These are phyloP conservation scores for Pseudocercospora eumusae DNA, from an alignment of 2,329 filamentous ascomycete species.

Conservation along the genomic window DNA sequence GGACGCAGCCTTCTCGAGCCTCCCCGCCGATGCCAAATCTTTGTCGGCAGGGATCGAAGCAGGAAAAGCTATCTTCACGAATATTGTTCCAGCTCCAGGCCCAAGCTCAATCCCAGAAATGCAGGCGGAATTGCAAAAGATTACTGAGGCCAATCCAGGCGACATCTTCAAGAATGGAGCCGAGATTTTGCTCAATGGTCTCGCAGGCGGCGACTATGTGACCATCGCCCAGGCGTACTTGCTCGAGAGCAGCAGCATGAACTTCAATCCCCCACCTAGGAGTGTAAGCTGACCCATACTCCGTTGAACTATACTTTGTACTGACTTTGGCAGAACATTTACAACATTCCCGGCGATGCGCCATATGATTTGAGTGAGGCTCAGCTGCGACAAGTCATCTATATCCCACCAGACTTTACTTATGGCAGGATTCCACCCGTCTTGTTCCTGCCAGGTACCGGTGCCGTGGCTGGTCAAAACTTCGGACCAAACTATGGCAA, in stretches of 20 bases:
- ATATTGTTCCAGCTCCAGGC: slow-evolving; percentile 30
- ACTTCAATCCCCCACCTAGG: slow-evolving; percentile 30
- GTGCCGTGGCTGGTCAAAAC: slow-evolving; percentile 48
- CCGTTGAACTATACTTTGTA: not conserved
- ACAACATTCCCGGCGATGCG: slow-evolving; percentile 43
- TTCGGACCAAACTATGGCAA: slow-evolving; percentile 54
- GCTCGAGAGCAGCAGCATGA: slow-evolving; percentile 30
- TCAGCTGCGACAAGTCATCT: slow-evolving; percentile 53
- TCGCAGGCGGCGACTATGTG: slow-evolving; percentile 26
- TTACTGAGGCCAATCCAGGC: slow-evolving; percentile 25
- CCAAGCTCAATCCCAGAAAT: slow-evolving; percentile 28
- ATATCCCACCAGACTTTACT: slow-evolving; percentile 53
- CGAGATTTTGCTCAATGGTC: slow-evolving; percentile 28
- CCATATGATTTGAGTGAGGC: slow-evolving; percentile 52
- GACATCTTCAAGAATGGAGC: slow-evolving; percentile 29
- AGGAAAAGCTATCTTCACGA: slow-evolving; percentile 28
- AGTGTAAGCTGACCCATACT: not conserved
- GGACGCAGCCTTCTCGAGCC: slow-evolving; percentile 21
- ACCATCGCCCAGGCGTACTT: slow-evolving; percentile 25
- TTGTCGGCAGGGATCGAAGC: slow-evolving; percentile 23
- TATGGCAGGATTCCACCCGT: slow-evolving; percentile 48
- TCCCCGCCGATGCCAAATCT: slow-evolving; percentile 20
- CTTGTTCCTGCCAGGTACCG: slow-evolving; percentile 57
- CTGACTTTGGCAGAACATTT: not conserved
- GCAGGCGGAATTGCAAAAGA: slow-evolving; percentile 22